Conservation (phyloP, 2,329 filamentous ascomycete species). For the Fusarium luffae region DNA sequence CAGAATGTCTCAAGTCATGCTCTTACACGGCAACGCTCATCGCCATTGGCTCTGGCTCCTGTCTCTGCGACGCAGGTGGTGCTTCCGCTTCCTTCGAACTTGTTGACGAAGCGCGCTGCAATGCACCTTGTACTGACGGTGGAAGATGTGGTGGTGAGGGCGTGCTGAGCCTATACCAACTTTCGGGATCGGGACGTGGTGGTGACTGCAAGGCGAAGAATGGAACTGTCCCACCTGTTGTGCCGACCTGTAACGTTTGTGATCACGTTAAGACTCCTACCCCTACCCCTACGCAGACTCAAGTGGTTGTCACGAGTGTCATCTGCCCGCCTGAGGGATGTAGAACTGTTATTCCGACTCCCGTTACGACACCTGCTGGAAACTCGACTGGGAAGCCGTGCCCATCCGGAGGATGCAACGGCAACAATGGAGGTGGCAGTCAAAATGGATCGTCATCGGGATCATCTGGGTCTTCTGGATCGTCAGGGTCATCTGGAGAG, state of each 20-base stretch:
- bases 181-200: slow-evolving; percentile 4
- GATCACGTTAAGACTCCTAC: neutral
- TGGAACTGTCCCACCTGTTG: slow-evolving; percentile 7
- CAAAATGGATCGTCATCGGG: neutral
- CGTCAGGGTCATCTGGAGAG: neutral
- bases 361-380: slow-evolving; percentile 4
- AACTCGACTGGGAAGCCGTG: slow-evolving; percentile 25
- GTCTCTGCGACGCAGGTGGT: slow-evolving; percentile 37
- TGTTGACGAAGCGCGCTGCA: slow-evolving; percentile 40
- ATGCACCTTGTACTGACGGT: slow-evolving; percentile 26
- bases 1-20: slow-evolving; percentile 26
- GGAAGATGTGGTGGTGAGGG: slow-evolving; percentile 45
- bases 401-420: slow-evolving; percentile 6
- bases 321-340: slow-evolving; percentile 28
- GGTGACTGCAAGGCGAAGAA: neutral
- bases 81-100: slow-evolving; percentile 10
- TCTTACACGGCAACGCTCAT: slow-evolving; percentile 31
- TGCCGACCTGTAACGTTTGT: slow-evolving; percentile 20
- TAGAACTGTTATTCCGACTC: neutral
- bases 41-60: slow-evolving; percentile 39
- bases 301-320: neutral
- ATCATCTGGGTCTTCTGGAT: neutral
- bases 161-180: slow-evolving; percentile 26
- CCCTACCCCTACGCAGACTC: neutral
- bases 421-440: neutral